Evolutionary conservation across 2,329 filamentous ascomycete genomes (phyloP), one percentile per base, ranked within the genome.

Genomic region (Hypoxylon sp.): DNA sequence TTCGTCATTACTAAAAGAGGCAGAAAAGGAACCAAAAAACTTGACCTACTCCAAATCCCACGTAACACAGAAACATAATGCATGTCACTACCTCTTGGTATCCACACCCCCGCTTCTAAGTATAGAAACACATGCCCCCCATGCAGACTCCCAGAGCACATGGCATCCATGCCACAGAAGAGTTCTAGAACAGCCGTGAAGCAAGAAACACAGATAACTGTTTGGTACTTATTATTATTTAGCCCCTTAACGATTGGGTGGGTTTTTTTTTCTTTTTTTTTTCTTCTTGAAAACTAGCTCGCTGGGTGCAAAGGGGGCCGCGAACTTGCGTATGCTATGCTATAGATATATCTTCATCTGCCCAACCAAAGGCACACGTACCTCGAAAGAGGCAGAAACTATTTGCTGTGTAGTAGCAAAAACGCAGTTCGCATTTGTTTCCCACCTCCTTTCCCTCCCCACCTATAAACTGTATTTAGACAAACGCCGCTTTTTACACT

Each of bases 111-210:
- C 43, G 41, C 37, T 65, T 39, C 66, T 68, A 68, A 66, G 66
- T 68, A 66, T 68, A 68, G 66, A 55, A 62, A 26, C 24, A 26
- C 24, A 26, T 26, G 24, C 24, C 24, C 24, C 24, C 24, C 55
- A 37, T 61, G 44, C 50, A 55, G 44, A 17, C 50, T 37, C 46
- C 34, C 52, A 10, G 41, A 48, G 39, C 60, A 64, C 56, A 60
- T 58, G 60, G 59, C 68, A 59, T 47, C 62, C 49, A 59, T 70
- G 64, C 61, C 53, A 67, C 61, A 50, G 69, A 72, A 72, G 24
- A 19, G 52, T 72, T 72, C 70, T 65, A 70, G 70, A 72, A 72
- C 48, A 28, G 24, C 7, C 3, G 10, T 56, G 44, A 17, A 11
- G 8, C 26, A 26, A 26, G 24, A 26, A 26, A 26, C 4, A 26